These are phyloP conservation scores for Kodamaea kaohsiungensis DNA, from an alignment of 805 yeast genomes.

Conservation along the genomic window DNA sequence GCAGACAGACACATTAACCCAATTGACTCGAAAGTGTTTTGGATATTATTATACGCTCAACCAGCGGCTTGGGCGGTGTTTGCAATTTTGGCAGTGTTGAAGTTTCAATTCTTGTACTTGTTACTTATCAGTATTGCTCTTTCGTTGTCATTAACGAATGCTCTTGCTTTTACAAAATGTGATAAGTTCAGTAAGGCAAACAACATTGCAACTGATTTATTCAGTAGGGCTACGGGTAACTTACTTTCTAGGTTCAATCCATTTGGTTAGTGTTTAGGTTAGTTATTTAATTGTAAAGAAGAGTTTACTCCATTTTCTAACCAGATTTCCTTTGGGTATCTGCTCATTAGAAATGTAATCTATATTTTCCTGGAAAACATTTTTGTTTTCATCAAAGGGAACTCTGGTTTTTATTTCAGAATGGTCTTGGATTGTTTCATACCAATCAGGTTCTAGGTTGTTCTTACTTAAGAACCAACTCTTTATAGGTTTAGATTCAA, in stretches of 20 bases:
- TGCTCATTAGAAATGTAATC: background rate
- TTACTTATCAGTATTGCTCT: constrained; percentile 67
- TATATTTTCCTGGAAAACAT: background rate
- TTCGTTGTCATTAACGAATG: constrained; percentile 74
- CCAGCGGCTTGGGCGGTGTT: constrained; percentile 77
- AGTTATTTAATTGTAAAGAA: background rate
- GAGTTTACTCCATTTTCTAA: background rate
- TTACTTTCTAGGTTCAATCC: constrained; percentile 51
- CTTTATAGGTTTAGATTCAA: too few relatives aligned
- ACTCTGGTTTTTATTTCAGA: background rate
- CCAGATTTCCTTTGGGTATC: background rate
- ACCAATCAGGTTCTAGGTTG: background rate
- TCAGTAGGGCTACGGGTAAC: constrained; percentile 53
- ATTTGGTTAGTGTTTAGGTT: constrained; percentile 15
- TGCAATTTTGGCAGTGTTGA: constrained; percentile 75
- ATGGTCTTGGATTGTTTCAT: background rate
- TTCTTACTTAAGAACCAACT: background rate
- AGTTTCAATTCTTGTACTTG: constrained; percentile 69
- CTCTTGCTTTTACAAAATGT: constrained; percentile 88
- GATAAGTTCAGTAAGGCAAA: constrained; percentile 90
- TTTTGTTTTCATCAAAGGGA: background rate
- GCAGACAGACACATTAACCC: constrained; percentile 76
- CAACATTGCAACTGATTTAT: constrained; percentile 56
- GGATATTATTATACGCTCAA: constrained; percentile 74
- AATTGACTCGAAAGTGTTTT: constrained; percentile 85